Evolutionary conservation across 441 rosid species (phyloP).

Genomic region (Populus hybrid): DNA sequence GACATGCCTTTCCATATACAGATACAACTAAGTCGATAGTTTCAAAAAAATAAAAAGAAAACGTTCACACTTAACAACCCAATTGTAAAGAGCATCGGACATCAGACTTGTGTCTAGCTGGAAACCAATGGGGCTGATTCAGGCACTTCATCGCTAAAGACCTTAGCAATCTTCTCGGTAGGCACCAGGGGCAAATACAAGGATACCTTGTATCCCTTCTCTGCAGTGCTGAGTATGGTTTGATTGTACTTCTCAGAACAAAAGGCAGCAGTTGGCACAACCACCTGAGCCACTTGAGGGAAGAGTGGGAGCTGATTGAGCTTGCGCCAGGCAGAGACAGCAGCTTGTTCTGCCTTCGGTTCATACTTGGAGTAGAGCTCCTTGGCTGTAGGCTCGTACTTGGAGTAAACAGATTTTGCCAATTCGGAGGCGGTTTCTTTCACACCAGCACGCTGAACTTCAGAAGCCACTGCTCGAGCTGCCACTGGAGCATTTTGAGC

Average conservation of each 20-base stretch:
- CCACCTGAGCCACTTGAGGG: conserved; percentile 69
- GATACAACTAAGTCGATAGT: background rate
- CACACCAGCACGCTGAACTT: conserved; percentile 66
- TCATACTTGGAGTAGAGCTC: conserved; percentile 75
- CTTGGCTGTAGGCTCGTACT: conserved; percentile 76
- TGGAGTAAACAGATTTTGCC: conserved; percentile 68
- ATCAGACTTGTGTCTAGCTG: background rate
- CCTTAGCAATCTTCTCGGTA: conserved; percentile 69
- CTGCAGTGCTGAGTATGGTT: conserved; percentile 57
- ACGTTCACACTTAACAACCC: background rate
- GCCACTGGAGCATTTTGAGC: conserved; percentile 70
- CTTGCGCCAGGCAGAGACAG: conserved; percentile 75
- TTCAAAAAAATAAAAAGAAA: background rate
- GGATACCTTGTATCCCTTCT: conserved; percentile 71
- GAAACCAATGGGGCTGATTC: conserved; percentile 37
- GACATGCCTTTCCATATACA: background rate
- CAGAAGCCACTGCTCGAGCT: conserved; percentile 63
- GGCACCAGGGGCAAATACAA: conserved; percentile 85
- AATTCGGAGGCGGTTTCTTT: conserved; percentile 65
- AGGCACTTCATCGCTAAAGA: conserved; percentile 36
- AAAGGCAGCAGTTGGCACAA: conserved; percentile 76
- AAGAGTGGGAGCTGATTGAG: conserved; percentile 79
- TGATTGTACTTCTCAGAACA: conserved; percentile 82
- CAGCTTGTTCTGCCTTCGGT: conserved; percentile 82
- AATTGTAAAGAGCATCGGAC: background rate